phyloP scores from a whole-genome alignment of 306 rosid species.

The Alnus glutinosa region DNA sequence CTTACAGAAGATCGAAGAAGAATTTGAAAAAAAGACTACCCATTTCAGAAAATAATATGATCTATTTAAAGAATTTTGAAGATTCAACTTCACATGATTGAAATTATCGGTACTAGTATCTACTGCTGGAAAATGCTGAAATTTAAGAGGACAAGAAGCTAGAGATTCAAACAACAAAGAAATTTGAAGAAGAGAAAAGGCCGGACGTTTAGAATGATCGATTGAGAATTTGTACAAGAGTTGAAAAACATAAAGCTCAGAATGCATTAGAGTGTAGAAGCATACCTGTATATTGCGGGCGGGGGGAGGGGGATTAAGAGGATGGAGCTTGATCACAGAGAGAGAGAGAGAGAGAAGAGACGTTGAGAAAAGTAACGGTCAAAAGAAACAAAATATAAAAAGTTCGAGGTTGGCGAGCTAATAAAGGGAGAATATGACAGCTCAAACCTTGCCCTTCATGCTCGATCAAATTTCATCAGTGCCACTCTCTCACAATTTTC shows the following conservation, averaged over 20 bases:
- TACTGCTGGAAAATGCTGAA: constrained; percentile 15
- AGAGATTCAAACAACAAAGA: constrained; percentile 1
- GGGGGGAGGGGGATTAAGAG: constrained; percentile 11
- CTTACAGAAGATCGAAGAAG: background rate
- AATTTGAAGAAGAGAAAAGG: background rate
- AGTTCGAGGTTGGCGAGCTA: constrained; percentile 44
- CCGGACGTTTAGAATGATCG: background rate
- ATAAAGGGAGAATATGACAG: constrained; percentile 52
- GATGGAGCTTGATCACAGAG: constrained; percentile 42
- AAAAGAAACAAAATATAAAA: constrained; percentile 35
- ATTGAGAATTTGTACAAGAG: background rate
- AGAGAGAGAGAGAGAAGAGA: constrained; percentile 44
- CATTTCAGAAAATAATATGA: background rate
- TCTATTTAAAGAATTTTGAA: background rate
- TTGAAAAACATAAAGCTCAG: constrained; percentile 18
- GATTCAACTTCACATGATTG: background rate
- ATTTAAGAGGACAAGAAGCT: background rate
- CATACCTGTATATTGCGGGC: constrained; percentile 42
- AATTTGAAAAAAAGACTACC: constrained; percentile 19
- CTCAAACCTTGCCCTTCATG: constrained; percentile 29
- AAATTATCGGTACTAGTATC: background rate
- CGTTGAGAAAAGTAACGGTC: constrained; percentile 80
- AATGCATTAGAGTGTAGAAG: constrained; percentile 22
- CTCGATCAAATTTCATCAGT: constrained; percentile 2
- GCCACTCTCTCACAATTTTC: constrained; percentile 28